Evolutionary conservation across 1,284 basidiomycete genomes (phyloP).

Genomic region (Grifola frondosa): DNA sequence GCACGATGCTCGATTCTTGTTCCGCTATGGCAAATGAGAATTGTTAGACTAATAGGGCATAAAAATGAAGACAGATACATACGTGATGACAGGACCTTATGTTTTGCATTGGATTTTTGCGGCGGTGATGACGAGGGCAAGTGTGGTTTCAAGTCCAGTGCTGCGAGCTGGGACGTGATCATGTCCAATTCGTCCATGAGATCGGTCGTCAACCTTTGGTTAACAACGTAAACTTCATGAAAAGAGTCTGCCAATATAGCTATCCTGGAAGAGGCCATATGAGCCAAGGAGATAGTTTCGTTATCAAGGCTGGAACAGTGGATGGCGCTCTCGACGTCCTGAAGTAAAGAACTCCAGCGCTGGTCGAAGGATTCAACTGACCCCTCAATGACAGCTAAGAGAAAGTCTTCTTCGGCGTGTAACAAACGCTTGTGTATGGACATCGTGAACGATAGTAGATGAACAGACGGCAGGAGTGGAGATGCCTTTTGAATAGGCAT

Average conservation of each 20-base stretch:
- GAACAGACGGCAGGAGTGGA: too few relatives aligned
- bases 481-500: too few relatives aligned
- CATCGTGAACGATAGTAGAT: too few relatives aligned
- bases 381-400: constrained; percentile 16
- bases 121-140: too few relatives aligned
- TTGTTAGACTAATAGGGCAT: too few relatives aligned
- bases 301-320: background rate
- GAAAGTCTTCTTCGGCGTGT: constrained; percentile 17
- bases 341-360: constrained; percentile 4
- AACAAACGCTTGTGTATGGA: constrained; percentile 17
- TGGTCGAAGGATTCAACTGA: constrained; percentile 15
- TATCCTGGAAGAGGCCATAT: background rate
- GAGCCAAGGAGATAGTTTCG: background rate
- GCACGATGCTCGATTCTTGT: too few relatives aligned
- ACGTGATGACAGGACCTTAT: too few relatives aligned
- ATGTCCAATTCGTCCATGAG: background rate
- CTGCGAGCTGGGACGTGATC: constrained; percentile 1
- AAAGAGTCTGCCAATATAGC: constrained; percentile 6
- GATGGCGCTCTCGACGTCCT: constrained; percentile 13
- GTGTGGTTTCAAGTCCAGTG: background rate
- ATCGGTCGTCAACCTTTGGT: background rate
- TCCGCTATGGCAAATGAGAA: too few relatives aligned
- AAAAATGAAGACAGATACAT: too few relatives aligned
- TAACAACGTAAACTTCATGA: background rate
- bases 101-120: too few relatives aligned